Conservation (phyloP, 257 asterid genomes). For the Forsythia suspensa region DNA sequence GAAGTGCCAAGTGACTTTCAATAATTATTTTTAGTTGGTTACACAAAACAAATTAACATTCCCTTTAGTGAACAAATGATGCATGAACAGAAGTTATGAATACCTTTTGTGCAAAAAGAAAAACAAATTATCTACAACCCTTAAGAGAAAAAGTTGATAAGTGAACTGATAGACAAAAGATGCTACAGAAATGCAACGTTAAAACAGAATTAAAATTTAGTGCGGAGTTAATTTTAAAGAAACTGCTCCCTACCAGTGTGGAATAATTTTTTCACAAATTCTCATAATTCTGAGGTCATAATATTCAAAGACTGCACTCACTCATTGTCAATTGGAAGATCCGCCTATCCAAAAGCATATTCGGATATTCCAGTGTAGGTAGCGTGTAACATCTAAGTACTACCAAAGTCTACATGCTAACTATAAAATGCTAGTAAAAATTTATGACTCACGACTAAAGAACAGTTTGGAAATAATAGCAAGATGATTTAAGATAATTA, state of each 20-base stretch:
- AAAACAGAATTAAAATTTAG: not conserved
- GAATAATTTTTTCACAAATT: not conserved
- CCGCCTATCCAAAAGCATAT: not conserved
- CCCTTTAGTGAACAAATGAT: not conserved
- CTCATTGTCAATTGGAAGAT: not conserved
- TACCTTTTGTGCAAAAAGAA: not conserved
- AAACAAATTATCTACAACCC: not conserved
- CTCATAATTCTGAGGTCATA: not conserved
- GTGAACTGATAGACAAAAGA: not conserved
- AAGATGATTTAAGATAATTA: not conserved
- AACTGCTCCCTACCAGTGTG: not conserved
- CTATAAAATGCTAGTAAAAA: not conserved
- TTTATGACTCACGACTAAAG: not conserved
- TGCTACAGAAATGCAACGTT: not conserved
- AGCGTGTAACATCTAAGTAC: not conserved
- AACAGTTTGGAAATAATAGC: not conserved
- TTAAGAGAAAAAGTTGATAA: not conserved
- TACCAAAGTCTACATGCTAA: not conserved
- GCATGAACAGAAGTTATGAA: constrained; percentile 2
- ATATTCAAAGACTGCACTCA: not conserved
- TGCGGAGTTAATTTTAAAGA: not conserved
- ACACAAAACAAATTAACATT: not conserved
- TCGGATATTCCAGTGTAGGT: not conserved
- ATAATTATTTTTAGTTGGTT: not conserved
- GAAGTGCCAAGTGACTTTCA: not conserved